Conservation (phyloP, 2,329 filamentous ascomycete genomes). For the Botryotinia globosa region DNA sequence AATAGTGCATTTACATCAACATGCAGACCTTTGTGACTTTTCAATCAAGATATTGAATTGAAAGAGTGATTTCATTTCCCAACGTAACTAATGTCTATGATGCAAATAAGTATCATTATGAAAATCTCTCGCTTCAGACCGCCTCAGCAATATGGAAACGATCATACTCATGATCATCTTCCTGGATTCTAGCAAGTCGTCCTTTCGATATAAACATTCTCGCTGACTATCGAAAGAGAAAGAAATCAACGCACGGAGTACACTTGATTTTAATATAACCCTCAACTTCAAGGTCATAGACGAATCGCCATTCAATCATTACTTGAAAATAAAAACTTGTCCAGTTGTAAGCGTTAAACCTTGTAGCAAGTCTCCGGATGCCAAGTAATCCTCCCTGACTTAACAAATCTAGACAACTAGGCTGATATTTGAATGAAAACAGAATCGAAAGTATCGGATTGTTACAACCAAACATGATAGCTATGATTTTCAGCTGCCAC, state of each 20-base stretch:
- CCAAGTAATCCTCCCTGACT: not conserved
- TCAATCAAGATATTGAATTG: not conserved
- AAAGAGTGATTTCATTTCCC: not conserved
- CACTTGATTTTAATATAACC: not conserved
- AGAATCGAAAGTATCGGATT: too few relatives aligned
- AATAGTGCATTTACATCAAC: not conserved
- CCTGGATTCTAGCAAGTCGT: not conserved
- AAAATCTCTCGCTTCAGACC: not conserved
- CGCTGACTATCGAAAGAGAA: not conserved
- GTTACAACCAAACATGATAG: too few relatives aligned
- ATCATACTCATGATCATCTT: not conserved
- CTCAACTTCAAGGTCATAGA: not conserved
- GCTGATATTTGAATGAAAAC: too few relatives aligned
- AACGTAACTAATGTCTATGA: not conserved
- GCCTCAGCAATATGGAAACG: too few relatives aligned
- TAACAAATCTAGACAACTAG: rapidly evolving
- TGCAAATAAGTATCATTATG: not conserved
- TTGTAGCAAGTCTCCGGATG: not conserved
- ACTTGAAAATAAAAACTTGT: not conserved
- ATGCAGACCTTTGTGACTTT: not conserved
- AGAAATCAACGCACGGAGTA: not conserved
- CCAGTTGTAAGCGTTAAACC: not conserved
- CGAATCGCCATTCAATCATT: not conserved
- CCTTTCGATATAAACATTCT: not conserved
- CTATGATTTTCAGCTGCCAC: too few relatives aligned